Base-by-base conservation (phyloP, 2,329 filamentous ascomycete genomes). In the Microascus cirrosus region DNA sequence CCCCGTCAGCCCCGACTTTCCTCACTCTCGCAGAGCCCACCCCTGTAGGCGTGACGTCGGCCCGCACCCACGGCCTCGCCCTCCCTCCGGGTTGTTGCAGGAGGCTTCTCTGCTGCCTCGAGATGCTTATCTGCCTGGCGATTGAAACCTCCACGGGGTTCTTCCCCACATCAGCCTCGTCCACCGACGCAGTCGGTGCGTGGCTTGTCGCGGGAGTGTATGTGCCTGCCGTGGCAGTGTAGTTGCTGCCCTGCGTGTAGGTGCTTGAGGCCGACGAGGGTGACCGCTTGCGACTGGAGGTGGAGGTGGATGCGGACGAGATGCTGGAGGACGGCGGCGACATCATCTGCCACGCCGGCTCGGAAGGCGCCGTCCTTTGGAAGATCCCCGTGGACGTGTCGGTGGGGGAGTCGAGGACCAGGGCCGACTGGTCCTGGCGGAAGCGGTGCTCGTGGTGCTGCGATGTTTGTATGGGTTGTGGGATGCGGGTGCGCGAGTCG, bases 121-220 rank as follows among this genome's bases (percentile, higher is more conserved):
- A 85, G 28, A 87, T 73, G 62, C 81, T 85, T 62, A 88, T 86
- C 66, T 87, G 84, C 1, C 85, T 75, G 0, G 84, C 84, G 62
- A 88, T 87, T 1, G 83, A 86, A 53, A 85, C 75, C 67, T 86
- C 80, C 3, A 85, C 83, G 1, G 83, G 81, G 51, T 76, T 76
- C 61, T 78, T 77, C 15, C 80, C 68, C 24, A 68, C 67, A 62
- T 77, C 73, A 1, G 69, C 56, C 34, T 76, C 73, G 36, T 77
- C 74, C 12, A 68, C 60, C 12, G 71, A 70, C 3, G 66, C 63
- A 59, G 65, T 67, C 24, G 69, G 70, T 35, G 67, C 54, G 59
- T 72, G 65, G 11, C n/a, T 22, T 4, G 45, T 24, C n/a, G 45
- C 20, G 4, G 20, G 45, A 11, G 70, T 70, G 58, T 64, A 65